A percentile compares a stretch with the other conserved stretches of the same genome.
These are phyloP conservation scores for Adansonia digitata DNA, from an alignment of 345 rosid species.

Conservation along the genomic window DNA sequence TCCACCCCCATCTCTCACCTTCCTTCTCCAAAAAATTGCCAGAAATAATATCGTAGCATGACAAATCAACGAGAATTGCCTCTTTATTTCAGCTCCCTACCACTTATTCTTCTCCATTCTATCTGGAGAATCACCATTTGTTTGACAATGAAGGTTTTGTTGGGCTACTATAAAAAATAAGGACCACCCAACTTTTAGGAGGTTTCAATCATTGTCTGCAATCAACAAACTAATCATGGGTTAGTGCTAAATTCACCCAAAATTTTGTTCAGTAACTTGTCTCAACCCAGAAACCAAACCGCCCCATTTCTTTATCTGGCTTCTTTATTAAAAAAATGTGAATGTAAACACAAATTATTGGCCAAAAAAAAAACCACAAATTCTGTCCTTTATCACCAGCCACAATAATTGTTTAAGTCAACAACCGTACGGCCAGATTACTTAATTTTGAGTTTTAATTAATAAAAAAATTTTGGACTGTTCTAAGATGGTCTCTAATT, in stretches of 20 bases:
- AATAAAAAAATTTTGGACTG: constrained; percentile 32
- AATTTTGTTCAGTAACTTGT: constrained; percentile 27
- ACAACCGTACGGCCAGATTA: constrained; percentile 23
- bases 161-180: constrained; percentile 21
- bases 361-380: background rate
- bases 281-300: constrained; percentile 24
- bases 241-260: constrained; percentile 31
- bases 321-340: constrained; percentile 19
- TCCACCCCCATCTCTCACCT: constrained; percentile 45
- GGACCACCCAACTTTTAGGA: constrained; percentile 31
- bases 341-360: constrained; percentile 8
- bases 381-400: constrained; percentile 20
- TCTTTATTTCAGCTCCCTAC: constrained; percentile 14
- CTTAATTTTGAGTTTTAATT: constrained; percentile 17
- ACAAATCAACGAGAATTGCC: background rate
- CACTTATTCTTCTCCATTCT: constrained; percentile 18
- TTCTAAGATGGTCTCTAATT: constrained; percentile 32
- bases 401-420: constrained; percentile 18
- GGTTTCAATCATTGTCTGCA: constrained; percentile 29
- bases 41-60: constrained; percentile 12
- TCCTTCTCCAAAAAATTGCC: constrained; percentile 11
- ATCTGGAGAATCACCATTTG: constrained; percentile 8
- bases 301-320: constrained; percentile 19
- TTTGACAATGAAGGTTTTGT: constrained; percentile 14
- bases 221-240: constrained; percentile 41